These are phyloP conservation scores for Colletotrichum musae DNA, from an alignment of 2,329 filamentous ascomycete species.

Conservation along the genomic window DNA sequence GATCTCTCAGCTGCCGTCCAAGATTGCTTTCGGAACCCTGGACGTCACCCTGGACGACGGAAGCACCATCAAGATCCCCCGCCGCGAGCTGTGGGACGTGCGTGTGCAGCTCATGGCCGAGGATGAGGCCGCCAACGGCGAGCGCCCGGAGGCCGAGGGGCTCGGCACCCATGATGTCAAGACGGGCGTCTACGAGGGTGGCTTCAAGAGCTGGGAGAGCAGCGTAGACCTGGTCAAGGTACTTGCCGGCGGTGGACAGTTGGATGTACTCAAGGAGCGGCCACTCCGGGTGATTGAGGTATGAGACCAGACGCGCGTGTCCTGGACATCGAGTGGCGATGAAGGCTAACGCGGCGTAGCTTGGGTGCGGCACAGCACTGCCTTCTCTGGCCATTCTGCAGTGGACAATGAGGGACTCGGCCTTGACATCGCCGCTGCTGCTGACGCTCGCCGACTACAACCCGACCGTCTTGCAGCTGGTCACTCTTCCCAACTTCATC, in stretches of 20 bases:
- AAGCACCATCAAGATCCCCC: slow-evolving; percentile 70
- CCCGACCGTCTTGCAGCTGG: slow-evolving; percentile 80
- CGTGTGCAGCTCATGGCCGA: slow-evolving; percentile 86
- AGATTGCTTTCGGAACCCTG: slow-evolving; percentile 78
- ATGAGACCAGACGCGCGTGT: slow-evolving; percentile 45
- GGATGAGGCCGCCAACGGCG: slow-evolving; percentile 61
- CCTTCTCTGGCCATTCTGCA: slow-evolving; percentile 81
- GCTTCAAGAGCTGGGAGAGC: slow-evolving; percentile 93
- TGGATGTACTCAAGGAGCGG: slow-evolving; percentile 49
- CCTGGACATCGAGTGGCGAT: slow-evolving; percentile 15
- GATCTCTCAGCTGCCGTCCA: slow-evolving; percentile 76
- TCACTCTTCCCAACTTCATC: slow-evolving; percentile 84
- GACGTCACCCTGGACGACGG: slow-evolving; percentile 72
- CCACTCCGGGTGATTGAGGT: slow-evolving; percentile 69
- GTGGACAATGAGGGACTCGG: slow-evolving; percentile 60
- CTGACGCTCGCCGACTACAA: slow-evolving; percentile 87
- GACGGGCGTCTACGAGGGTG: slow-evolving; percentile 87
- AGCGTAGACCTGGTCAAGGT: slow-evolving; percentile 84
- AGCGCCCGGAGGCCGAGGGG: slow-evolving; percentile 60
- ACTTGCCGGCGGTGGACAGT: slow-evolving; percentile 61
- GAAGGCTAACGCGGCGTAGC: slow-evolving; percentile 59
- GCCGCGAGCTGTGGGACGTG: slow-evolving; percentile 86
- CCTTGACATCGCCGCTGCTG: slow-evolving; percentile 57
- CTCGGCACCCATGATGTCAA: slow-evolving; percentile 81
- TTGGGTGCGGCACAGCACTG: slow-evolving; percentile 84